These are phyloP conservation scores for Chrysoporthe austroafricana DNA, from an alignment of 2,329 filamentous ascomycete genomes.

Conservation along the genomic window DNA sequence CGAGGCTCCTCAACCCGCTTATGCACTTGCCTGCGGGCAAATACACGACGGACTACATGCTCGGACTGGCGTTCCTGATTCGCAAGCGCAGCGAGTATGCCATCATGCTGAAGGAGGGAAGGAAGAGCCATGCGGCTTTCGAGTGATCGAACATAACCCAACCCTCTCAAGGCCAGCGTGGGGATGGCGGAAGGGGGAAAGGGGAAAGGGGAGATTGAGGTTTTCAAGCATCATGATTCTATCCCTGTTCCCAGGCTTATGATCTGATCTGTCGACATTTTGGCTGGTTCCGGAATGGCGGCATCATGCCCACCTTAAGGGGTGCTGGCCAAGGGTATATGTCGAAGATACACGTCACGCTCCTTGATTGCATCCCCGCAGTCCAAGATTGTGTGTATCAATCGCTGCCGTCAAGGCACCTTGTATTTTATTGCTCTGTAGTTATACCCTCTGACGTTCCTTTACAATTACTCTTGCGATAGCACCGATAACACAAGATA, in stretches of 20 bases:
- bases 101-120: conserved; percentile 39
- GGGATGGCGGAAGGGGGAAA: no score
- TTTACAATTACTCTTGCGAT: not conserved
- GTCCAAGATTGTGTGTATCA: no score
- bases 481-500: not conserved
- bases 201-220: not conserved
- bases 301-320: no score
- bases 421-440: no score
- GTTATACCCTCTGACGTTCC: conserved; percentile 1
- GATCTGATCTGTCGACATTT: no score
- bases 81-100: conserved; percentile 47
- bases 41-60: conserved; percentile 45
- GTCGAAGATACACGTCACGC: no score
- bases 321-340: no score
- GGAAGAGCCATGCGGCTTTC: conserved; percentile 35
- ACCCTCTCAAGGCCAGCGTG: no score
- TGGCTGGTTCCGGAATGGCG: no score
- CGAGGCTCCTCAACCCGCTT: conserved; percentile 43
- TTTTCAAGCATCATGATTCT: not conserved
- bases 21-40: conserved; percentile 42
- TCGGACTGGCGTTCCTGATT: conserved; percentile 49
- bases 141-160: not conserved
- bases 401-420: no score
- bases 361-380: no score
- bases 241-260: no score